Conservation (phyloP, 2,329 filamentous ascomycete genomes). For the Fusarium sp. region DNA sequence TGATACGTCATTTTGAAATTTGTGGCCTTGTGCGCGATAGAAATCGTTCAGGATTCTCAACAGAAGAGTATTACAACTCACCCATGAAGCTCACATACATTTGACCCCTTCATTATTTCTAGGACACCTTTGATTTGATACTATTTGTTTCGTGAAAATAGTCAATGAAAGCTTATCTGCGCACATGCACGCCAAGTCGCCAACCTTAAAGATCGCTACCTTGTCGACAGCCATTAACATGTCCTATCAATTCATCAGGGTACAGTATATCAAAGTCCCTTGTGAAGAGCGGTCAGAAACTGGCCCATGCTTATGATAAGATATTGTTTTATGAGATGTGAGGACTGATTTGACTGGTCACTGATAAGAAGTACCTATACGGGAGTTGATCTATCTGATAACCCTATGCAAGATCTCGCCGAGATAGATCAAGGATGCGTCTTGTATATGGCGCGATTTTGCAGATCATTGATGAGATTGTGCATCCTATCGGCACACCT, state of each 20-base stretch:
- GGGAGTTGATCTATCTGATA: conserved; percentile 19
- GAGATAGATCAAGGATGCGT: not conserved
- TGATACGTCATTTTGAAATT: not conserved
- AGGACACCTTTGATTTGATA: rapidly evolving
- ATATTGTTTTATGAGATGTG: not conserved
- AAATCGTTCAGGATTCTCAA: not conserved
- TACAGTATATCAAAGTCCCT: not conserved
- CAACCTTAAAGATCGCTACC: not conserved
- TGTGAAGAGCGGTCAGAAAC: conserved; percentile 4
- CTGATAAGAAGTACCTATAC: conserved; percentile 2
- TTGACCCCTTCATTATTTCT: rapidly evolving
- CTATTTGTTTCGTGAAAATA: not conserved
- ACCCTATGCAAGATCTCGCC: not conserved
- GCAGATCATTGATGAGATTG: not conserved
- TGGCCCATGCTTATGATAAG: conserved; percentile 13
- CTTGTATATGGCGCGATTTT: not conserved
- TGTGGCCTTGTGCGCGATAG: rapidly evolving
- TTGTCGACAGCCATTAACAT: not conserved
- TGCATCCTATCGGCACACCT: not conserved
- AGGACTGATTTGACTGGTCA: not conserved
- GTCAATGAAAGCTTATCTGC: not conserved
- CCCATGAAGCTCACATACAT: not conserved
- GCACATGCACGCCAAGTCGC: not conserved
- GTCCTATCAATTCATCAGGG: not conserved
- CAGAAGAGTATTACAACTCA: not conserved